A percentile compares a stretch with the other conserved stretches of the same genome.
Evolutionary conservation across 1,284 basidiomycete species (phyloP).

Genomic region (Pisolithus thermaeus): DNA sequence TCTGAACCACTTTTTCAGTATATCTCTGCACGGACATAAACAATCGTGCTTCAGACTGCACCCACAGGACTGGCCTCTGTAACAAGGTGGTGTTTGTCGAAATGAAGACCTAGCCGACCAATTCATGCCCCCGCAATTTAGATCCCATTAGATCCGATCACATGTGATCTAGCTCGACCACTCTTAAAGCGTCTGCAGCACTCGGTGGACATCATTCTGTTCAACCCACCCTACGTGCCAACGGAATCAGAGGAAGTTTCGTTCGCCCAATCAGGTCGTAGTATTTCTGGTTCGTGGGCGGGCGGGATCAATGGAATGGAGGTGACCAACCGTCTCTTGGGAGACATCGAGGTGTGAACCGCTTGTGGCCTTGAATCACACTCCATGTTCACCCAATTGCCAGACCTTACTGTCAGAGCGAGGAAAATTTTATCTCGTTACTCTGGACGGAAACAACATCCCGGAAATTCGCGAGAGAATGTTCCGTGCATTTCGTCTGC

Average conservation of each 20-base stretch:
- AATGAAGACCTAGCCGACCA: conserved; percentile 7
- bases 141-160: conserved; percentile 60
- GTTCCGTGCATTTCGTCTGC: conserved; percentile 45
- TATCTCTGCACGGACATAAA: conserved; percentile 93
- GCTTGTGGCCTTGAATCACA: background rate
- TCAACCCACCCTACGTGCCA: conserved; percentile 98
- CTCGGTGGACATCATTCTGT: conserved; percentile 79
- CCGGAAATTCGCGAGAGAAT: conserved; percentile 62
- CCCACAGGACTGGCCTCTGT: conserved; percentile 55
- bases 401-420: conserved; percentile 63
- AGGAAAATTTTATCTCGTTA: conserved; percentile 89
- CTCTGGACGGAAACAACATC: conserved; percentile 87
- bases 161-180: conserved; percentile 56
- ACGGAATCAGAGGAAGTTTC: conserved; percentile 60
- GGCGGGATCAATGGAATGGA: conserved; percentile 77
- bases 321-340: conserved; percentile 67
- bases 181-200: conserved; percentile 50
- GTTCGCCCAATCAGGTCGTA: conserved; percentile 43
- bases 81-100: conserved; percentile 47
- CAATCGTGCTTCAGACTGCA: conserved; percentile 62
- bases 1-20: conserved; percentile 39
- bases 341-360: conserved; percentile 56
- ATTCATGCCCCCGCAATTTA: conserved; percentile 28
- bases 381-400: background rate
- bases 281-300: conserved; percentile 67